phyloP scores from a whole-genome alignment of 2,329 filamentous ascomycete genomes.

The Epicoccum sorghinum region DNA sequence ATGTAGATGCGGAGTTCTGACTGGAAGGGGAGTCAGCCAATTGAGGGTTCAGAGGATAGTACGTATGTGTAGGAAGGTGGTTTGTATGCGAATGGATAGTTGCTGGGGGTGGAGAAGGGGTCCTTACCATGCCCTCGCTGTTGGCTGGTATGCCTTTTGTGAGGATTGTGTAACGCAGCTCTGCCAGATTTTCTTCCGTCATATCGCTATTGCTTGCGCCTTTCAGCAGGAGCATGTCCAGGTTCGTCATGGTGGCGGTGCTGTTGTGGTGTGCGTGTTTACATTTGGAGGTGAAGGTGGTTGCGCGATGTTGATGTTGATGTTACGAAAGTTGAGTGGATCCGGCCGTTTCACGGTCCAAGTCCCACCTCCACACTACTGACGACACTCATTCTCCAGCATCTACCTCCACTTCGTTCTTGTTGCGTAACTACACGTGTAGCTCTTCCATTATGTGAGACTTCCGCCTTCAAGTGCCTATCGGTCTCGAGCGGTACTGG shows the following conservation, averaged over 20 bases:
- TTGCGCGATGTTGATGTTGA: constrained; percentile 1
- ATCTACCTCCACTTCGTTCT: no score
- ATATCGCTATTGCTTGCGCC: constrained; percentile 74
- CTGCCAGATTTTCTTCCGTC: constrained; percentile 69
- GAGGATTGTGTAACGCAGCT: constrained; percentile 74
- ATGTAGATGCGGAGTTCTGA: constrained; percentile 93
- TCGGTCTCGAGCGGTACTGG: neutral
- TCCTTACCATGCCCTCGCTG: constrained; percentile 76
- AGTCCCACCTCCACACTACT: neutral
- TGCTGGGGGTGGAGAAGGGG: neutral
- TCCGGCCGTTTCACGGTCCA: constrained; percentile 4
- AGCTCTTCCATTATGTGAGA: no score
- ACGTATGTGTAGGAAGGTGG: neutral
- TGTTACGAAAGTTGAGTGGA: constrained; percentile 7
- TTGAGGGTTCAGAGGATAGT: neutral
- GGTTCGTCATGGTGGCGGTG: constrained; percentile 45
- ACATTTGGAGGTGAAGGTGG: constrained; percentile 3
- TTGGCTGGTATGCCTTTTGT: constrained; percentile 79
- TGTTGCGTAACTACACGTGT: no score
- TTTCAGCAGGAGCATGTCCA: constrained; percentile 80
- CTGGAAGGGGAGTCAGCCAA: constrained; percentile 53
- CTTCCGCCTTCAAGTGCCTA: no score
- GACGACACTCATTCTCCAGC: neutral
- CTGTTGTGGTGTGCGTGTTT: constrained; percentile 9
- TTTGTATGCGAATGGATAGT: neutral